phyloP scores from a whole-genome alignment of 148 eudicot species.

The Dianthus caryophyllus region DNA sequence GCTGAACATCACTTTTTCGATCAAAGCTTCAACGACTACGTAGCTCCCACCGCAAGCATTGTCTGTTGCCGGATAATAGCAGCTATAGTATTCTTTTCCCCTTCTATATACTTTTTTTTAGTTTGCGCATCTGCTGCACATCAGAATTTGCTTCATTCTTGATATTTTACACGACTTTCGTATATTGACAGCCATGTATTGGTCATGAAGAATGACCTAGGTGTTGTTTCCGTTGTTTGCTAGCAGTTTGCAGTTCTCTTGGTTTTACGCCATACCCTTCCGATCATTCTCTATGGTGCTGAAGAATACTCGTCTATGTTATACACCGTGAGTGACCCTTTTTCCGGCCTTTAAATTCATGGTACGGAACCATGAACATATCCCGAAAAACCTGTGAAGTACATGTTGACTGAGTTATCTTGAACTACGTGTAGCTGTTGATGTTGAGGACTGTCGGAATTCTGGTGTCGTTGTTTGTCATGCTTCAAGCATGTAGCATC shows the following conservation, averaged over 20 bases:
- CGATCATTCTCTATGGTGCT: slow-evolving; percentile 42
- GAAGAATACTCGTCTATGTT: slow-evolving; percentile 52
- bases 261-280: slow-evolving; percentile 63
- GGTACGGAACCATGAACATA: neutral
- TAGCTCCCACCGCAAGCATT: slow-evolving; percentile 42
- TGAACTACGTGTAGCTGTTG: slow-evolving; percentile 41
- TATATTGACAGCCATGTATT: neutral
- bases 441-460: slow-evolving; percentile 55
- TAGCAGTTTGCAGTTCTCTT: slow-evolving; percentile 55
- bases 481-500: slow-evolving; percentile 45
- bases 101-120: slow-evolving; percentile 14
- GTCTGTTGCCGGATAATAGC: slow-evolving; percentile 59
- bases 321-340: slow-evolving; percentile 40
- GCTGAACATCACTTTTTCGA: slow-evolving; percentile 35
- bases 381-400: neutral
- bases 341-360: slow-evolving; percentile 6
- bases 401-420: neutral
- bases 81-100: slow-evolving; percentile 44
- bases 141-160: neutral
- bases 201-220: slow-evolving; percentile 13
- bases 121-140: slow-evolving; percentile 1
- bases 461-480: slow-evolving; percentile 51
- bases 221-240: slow-evolving; percentile 16
- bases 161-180: neutral
- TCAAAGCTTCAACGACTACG: slow-evolving; percentile 43